phyloP scores from a whole-genome alignment of 495 filamentous ascomycete genomes.

The Daldinia grandis region DNA sequence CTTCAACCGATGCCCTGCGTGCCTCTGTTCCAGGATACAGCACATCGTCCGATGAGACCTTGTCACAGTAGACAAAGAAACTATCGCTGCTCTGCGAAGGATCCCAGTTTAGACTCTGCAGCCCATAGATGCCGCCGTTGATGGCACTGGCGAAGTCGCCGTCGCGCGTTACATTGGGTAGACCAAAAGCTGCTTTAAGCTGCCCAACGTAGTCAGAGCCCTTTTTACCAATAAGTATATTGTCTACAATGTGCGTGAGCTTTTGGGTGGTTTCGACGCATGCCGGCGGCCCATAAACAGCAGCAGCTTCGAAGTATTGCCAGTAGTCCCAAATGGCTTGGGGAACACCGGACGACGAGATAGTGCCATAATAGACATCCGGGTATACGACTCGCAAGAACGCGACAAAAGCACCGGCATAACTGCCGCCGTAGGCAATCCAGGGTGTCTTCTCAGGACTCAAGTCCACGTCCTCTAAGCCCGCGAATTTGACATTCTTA shows the following conservation, averaged over 20 bases:
- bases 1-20: constrained; percentile 52
- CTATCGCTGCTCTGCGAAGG: constrained; percentile 60
- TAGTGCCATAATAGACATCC: constrained; percentile 71
- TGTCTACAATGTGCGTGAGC: constrained; percentile 69
- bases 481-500: constrained; percentile 68
- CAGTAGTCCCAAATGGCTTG: constrained; percentile 76
- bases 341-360: constrained; percentile 75
- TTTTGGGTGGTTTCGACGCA: constrained; percentile 67
- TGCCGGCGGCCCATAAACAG: constrained; percentile 57
- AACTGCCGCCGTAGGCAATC: constrained; percentile 78
- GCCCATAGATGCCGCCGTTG: constrained; percentile 58
- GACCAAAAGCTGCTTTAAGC: constrained; percentile 68
- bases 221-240: constrained; percentile 65
- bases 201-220: constrained; percentile 53
- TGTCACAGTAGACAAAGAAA: constrained; percentile 68
- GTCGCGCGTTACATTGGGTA: constrained; percentile 64
- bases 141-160: constrained; percentile 69
- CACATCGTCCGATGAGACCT: constrained; percentile 58
- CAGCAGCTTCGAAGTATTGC: constrained; percentile 73
- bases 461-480: constrained; percentile 68
- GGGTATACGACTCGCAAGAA: constrained; percentile 75
- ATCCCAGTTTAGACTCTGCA: constrained; percentile 77
- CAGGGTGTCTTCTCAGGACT: constrained; percentile 66
- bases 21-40: constrained; percentile 57
- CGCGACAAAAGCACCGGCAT: constrained; percentile 76